Base-by-base conservation (phyloP, 2,329 filamentous ascomycete genomes). In the Albifimbria verrucaria region DNA sequence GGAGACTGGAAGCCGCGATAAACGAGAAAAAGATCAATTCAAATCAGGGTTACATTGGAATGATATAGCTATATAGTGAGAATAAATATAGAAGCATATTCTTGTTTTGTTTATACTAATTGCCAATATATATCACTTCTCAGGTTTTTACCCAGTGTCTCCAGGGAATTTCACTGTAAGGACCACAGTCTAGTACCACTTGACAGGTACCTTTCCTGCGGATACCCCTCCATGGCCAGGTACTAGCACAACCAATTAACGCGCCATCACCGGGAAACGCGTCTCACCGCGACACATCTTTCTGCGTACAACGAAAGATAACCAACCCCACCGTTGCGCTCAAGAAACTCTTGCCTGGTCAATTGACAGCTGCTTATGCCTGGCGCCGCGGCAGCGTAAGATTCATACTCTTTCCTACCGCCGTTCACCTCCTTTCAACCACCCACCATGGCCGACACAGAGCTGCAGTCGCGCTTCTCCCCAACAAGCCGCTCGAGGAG, bases 401-500 rank as follows among this genome's bases (percentile, higher is more conserved):
- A 39, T 39, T 17, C 4, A 17, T n/a, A n/a, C 12, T 39, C 12
- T 44, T 20, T 24, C 21, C 15, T 39, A 39, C 32, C 15, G 18
- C 12, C 4, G 28, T 22, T 15, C 22, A 6, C 12, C 9, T 20
- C 18, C 23, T 46, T 59, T 55, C 32, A 39, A 39, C 32, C 15
- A 54, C 61, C 59, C 64, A 61, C 22, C 60, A 73, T 73, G 71
- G 68, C 71, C 48, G 66, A 68, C 56, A 59, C 63, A 50, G 69
- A 72, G 50, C 60, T 73, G 50, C 61, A 67, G 57, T 56, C 58
- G 23, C 65, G 60, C 55, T 73, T 73, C 63, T 68, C 71, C 12
- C 69, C 70, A 41, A 69, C 58, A 62, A 66, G 52, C 59, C 81
- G 36, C 77, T 97, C 6, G 83, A 90, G 56, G 76, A 85, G 58